Evolutionary conservation across 176 grass and related monocot genomes (phyloP), one percentile per base, ranked within the genome.

Genomic region (Carex pumila): DNA sequence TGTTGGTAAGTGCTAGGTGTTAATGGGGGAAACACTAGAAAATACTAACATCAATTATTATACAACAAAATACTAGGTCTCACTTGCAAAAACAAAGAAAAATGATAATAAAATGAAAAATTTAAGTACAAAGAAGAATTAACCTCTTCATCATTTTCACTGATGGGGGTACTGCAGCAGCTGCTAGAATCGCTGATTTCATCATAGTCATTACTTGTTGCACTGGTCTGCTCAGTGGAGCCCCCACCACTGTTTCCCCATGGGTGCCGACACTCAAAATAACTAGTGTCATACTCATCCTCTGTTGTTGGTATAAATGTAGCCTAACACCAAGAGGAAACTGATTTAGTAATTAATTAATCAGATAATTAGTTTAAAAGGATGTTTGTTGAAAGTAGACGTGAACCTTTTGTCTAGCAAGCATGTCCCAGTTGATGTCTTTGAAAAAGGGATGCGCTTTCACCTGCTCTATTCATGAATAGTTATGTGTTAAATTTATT

Each of bases 241-340:
- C 25, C 50, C 49, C 68, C 85, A 89, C 92, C 92, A 7, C 86
- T 52, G 50, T 57, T 54, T 57, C 76, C 86, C 96, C 96, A 98
- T 8, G 89, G 80, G 32, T 93, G 96, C n/a, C 96, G 92, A 76
- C 89, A 83, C 11, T 91, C 85, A 39, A 98, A 98, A 86, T 95
- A 98, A 68, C 96, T 98, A 17, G 96, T 98, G 86, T 98, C 96
- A 12, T 92, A 94, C 56, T 98, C 96, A 71, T 94, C 96, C 55
- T 95, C 96, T 37, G 89, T 91, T 50, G 80, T 86, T 71, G 96
- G 96, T 68, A 98, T 95, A 61, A 98, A 98, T 77, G 85, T 79
- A 56, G 81, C 93, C 96, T 98, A 90, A 80, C 1, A 70, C 32
- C 45, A 55, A 57, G 18, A 82, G 52, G 41, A 17, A 34, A 60